Base-by-base conservation (phyloP, 768 basidiomycete species). In the Brasilioporus rufonigricans region DNA sequence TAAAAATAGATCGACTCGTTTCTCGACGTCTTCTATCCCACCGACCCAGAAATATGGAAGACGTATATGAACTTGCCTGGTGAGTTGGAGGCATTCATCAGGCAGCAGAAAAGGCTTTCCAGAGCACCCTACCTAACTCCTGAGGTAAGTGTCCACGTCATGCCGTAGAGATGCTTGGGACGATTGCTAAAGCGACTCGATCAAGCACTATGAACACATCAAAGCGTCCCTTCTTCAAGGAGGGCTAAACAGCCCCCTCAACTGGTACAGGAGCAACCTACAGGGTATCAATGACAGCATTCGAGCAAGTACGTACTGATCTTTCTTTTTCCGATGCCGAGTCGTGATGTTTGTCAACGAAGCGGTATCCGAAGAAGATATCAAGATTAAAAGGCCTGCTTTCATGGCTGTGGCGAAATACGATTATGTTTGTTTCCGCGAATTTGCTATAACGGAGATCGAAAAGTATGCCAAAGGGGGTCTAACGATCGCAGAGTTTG, bases 1-100 rank as follows among this genome's bases (percentile, higher is more conserved):
- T 23, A 13, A 44, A 49, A 40, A 29, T 38, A 76, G 77, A 61
- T 71, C 26, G 77, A 80, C 33, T 74, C 77, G 1, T 70, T 79
- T 51, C 60, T 74, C 35, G 65, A 68, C 36, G 23, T 77, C 26
- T 0, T 67, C 32, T 76, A 71, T 56, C 57, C 77, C 5, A 48
- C 66, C 16, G 68, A 78, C 43, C 69, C 73, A 0, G 59, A 61
- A 27, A 24, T 61, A 19, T 76, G 73, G 73, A 69, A 69, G 61
- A 71, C 64, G 21, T 65, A 71, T 16, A 53, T 79, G 35, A 67
- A 73, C 23, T 53, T 69, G 11, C 65, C 65, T 3, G 77, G 76
- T 19, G 68, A 66, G 36, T 45, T 71, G 4, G 69, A 78, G 50
- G 40, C 45, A 16, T 75, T 66, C 51, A 3, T 71, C 53, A 24